Evolutionary conservation across 305 asterid species (phyloP), one percentile per base, ranked within the genome.

Genomic region (Rubia balearica): DNA sequence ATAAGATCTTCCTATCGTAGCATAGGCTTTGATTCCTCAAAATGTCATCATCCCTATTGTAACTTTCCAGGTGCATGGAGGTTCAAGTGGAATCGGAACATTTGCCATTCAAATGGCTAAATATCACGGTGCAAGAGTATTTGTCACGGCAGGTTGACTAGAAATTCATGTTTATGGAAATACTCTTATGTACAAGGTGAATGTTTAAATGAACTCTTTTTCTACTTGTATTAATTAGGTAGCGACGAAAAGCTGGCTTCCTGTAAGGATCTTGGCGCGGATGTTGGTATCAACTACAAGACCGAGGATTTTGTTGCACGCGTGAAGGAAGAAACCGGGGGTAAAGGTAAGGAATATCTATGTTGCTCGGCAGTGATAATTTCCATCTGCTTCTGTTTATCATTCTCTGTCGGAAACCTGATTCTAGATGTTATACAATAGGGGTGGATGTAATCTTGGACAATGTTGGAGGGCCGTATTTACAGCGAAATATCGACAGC

Each of bases 51-150:
- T 67, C 30, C 63, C 48, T 21, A 10, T 12, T 61, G 3, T 42
- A 45, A 68, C 38, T 76, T 72, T 77, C 74, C 88, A 94, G 99
- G 83, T 94, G 75, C 97, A 94, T 70, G 99, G 99, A 40, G 99
- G 99, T 72, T 91, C 99, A 72, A 94, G 99, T 78, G 99, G 99
- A 64, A 91, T 91, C 40, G 99, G 99, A 74, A 89, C 98, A 36
- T 94, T 94, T 83, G 93, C 99, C 51, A 94, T 91, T 80, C 99
- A 94, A 77, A 77, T 94, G 61, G 99, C 99, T 38, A 88, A 87
- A 85, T 81, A 84, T 84, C 67, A 53, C 3, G 96, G 97, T 30
- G 75, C 81, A 81, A 91, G 78, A 80, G 97, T 94, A 42, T 87
- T 94, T 74, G 72, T 89, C 81, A 94, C 96, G 61, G 99, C 99